Base-by-base conservation (phyloP, 371 early-diverging fungal species). In the Capillidium heterosporum region DNA sequence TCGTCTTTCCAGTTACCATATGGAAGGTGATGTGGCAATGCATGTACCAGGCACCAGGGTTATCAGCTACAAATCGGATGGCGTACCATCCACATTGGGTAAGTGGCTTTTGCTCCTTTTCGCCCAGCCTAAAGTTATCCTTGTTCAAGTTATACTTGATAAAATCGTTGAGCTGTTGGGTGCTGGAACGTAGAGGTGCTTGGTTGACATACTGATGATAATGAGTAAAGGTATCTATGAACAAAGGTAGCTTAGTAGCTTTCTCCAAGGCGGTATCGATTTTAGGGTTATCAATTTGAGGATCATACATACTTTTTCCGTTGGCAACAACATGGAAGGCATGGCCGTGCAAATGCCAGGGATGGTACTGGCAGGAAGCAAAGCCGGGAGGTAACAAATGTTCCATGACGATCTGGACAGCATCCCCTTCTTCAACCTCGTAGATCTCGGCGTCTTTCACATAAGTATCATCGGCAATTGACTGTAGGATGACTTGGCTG, bases 11-110 rank as follows among this genome's bases (percentile, higher is more conserved):
- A 52, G 68, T 71, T 39, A 71, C 39, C 68, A 74, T 67, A 47
- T 76, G 76, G 3, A 70, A 57, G 0, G 70, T 70, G 32, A 71
- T 68, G 56, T 72, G 74, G 32, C 72, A 74, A 54, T 74, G 74
- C 2, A 72, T 44, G 2, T 67, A 64, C 74, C 74, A 74, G 23
- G 66, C 57, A 1, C 74, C 72, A 40, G 74, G 72, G 57, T 74
- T 74, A 32, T 71, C 66, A 26, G 58, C 58, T 26, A 58, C n/a
- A 39, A 50, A 58, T 27, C 58, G 13, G 27, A 58, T 35, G 17
- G 49, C 41, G 19, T 41, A 41, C 24, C 42, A 55, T 2, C 56
- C 56, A 41, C 58, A 58, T 1, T 29, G 19, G 1, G 39, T 40
- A 24, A 19, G 11, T 35, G 4, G 7, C 4, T 35, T n/a, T n/a